These are phyloP conservation scores for Geotrichum carabidarum DNA, from an alignment of 1,139 yeast genomes.

Conservation along the genomic window DNA sequence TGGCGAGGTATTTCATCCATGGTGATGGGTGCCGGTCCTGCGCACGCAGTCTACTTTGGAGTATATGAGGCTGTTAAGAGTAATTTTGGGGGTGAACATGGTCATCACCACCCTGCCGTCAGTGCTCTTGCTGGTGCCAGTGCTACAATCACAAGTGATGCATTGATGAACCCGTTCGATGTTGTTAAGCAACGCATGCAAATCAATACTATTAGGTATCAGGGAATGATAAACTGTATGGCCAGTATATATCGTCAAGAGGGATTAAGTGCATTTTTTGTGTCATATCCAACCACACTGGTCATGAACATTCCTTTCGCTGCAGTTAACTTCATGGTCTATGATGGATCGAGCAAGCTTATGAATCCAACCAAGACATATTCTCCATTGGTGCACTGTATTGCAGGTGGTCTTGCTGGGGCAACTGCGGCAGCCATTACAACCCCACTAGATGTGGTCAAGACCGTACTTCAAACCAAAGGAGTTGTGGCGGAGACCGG, in stretches of 20 bases:
- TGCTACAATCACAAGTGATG: slow-evolving; percentile 90
- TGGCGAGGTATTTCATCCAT: slow-evolving; percentile 97
- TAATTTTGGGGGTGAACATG: slow-evolving; percentile 40
- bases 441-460: slow-evolving; percentile 91
- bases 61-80: slow-evolving; percentile 87
- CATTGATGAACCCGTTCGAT: slow-evolving; percentile 96
- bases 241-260: slow-evolving; percentile 58
- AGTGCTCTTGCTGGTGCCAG: slow-evolving; percentile 89
- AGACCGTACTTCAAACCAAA: slow-evolving; percentile 81
- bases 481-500: slow-evolving; percentile 37
- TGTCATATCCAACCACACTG: slow-evolving; percentile 92
- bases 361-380: slow-evolving; percentile 74
- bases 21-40: slow-evolving; percentile 98
- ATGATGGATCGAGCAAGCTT: slow-evolving; percentile 73
- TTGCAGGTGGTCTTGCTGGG: slow-evolving; percentile 93
- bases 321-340: slow-evolving; percentile 88
- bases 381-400: slow-evolving; percentile 88
- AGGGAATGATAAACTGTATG: slow-evolving; percentile 39
- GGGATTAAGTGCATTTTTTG: slow-evolving; percentile 79
- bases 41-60: slow-evolving; percentile 94
- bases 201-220: slow-evolving; percentile 36
- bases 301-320: slow-evolving; percentile 94
- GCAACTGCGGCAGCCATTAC: slow-evolving; percentile 95
- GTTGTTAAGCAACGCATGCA: slow-evolving; percentile 89
- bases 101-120: slow-evolving; percentile 69